phyloP scores from a whole-genome alignment of 805 yeast genomes.

The Blastobotrys parvus region DNA sequence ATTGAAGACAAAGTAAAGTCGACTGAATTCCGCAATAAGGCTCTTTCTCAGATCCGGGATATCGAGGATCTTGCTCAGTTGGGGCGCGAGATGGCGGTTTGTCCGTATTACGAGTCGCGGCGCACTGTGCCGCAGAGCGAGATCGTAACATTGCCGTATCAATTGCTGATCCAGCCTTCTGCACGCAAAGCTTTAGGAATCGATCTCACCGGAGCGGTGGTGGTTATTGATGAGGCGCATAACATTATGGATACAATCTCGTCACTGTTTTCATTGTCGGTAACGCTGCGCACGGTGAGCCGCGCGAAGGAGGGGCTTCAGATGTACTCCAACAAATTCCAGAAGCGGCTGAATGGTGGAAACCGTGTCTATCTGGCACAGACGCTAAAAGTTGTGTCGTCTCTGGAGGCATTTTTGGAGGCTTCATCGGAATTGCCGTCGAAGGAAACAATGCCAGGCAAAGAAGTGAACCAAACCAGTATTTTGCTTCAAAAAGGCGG shows the following conservation, averaged over 20 bases:
- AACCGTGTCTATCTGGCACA: slow-evolving; percentile 66
- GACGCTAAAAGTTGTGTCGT: slow-evolving; percentile 46
- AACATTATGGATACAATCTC: slow-evolving; percentile 73
- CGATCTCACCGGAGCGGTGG: slow-evolving; percentile 52
- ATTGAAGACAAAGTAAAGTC: slow-evolving; percentile 27
- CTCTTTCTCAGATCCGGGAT: slow-evolving; percentile 52
- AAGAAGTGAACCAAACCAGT: slow-evolving; percentile 40
- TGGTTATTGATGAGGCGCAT: slow-evolving; percentile 90
- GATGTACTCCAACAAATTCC: slow-evolving; percentile 50
- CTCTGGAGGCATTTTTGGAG: slow-evolving; percentile 38
- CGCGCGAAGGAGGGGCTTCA: slow-evolving; percentile 41
- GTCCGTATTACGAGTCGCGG: slow-evolving; percentile 79
- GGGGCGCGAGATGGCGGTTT: slow-evolving; percentile 49
- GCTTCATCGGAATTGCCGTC: slow-evolving; percentile 5
- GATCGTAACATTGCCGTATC: slow-evolving; percentile 79
- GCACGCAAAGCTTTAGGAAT: slow-evolving; percentile 54
- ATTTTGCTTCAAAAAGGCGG: slow-evolving; percentile 54
- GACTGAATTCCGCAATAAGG: slow-evolving; percentile 44
- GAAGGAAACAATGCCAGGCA: slow-evolving; percentile 39
- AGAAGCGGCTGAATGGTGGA: slow-evolving; percentile 55
- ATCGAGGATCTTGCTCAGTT: slow-evolving; percentile 67
- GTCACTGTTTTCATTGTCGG: slow-evolving; percentile 53
- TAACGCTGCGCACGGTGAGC: slow-evolving; percentile 43
- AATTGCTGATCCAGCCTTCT: slow-evolving; percentile 53
- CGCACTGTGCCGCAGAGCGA: slow-evolving; percentile 53